These are phyloP conservation scores for Ophiostoma himal-ulmi DNA, from an alignment of 2,329 filamentous ascomycete species.

Conservation along the genomic window DNA sequence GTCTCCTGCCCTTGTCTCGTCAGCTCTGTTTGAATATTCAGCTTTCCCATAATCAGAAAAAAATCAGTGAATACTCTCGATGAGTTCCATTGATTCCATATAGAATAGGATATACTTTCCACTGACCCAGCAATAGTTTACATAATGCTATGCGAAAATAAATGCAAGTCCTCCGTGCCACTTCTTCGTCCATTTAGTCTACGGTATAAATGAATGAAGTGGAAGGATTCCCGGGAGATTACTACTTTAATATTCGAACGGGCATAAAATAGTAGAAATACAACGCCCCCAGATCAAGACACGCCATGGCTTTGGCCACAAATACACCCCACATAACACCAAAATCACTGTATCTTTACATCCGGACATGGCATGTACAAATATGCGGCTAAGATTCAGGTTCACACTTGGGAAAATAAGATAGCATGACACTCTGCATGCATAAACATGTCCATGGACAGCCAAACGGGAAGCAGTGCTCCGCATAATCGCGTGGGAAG, in stretches of 20 bases:
- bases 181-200: neutral
- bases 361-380: neutral
- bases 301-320: neutral
- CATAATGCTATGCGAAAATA: neutral
- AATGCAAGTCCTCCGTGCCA: neutral
- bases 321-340: neutral
- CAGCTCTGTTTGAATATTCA: neutral
- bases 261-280: neutral
- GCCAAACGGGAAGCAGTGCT: neutral
- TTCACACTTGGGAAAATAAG: neutral
- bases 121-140: neutral
- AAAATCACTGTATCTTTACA: neutral
- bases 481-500: neutral
- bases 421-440: neutral
- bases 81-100: neutral
- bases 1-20: neutral
- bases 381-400: neutral
- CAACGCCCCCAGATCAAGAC: neutral
- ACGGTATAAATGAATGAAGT: neutral
- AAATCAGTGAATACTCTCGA: neutral
- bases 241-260: neutral
- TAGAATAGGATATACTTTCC: neutral
- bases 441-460: neutral
- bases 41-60: neutral
- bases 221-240: constrained; percentile 3